Base-by-base conservation (phyloP, 257 asterid genomes). In the Solanum phureja region DNA sequence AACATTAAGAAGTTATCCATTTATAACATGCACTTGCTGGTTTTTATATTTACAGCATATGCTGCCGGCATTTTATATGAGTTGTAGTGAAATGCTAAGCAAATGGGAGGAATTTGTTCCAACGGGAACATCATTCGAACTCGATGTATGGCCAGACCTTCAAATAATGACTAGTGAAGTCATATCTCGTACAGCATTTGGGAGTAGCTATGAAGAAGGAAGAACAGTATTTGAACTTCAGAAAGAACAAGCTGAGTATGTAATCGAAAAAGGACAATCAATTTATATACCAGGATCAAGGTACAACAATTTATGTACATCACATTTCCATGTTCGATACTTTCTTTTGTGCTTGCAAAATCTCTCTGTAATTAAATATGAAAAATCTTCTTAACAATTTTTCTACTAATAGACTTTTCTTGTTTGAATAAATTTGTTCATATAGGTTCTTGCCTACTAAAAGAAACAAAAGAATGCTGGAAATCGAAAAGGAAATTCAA, bases 151-250 rank as follows among this genome's bases (percentile, higher is more conserved):
- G 94, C 95, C 93, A 44, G 24, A 74, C 40, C 85, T 93, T 35
- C 91, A 92, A 81, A 77, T 56, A 6, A 62, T 92, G 81, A 42
- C 90, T 0, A 46, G 91, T 23, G 94, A 91, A 85, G 92, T 90
- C 7, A 90, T 93, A 56, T 92, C 95, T 12, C 91, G 94, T 3
- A 89, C 94, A 6, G 89, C 93, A 37, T 93, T 93, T 90, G 95
- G 94, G 4, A 91, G 95, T 60, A 92, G 85, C 84, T 93, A 90
- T 84, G 87, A 90, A 88, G 93, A 93, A 88, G 95, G 94, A 37
- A 89, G 91, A 90, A 89, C 21, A 33, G 89, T 93, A 73, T 92
- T 93, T 29, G 93, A 87, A 42, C 93, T 88, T 16, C 93, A 92
- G 79, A 76, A 62, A 56, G 92, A 92, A 87, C 94, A 90, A 42